Conservation (phyloP, 179 eudicot species). For the Silene noctiflora region DNA sequence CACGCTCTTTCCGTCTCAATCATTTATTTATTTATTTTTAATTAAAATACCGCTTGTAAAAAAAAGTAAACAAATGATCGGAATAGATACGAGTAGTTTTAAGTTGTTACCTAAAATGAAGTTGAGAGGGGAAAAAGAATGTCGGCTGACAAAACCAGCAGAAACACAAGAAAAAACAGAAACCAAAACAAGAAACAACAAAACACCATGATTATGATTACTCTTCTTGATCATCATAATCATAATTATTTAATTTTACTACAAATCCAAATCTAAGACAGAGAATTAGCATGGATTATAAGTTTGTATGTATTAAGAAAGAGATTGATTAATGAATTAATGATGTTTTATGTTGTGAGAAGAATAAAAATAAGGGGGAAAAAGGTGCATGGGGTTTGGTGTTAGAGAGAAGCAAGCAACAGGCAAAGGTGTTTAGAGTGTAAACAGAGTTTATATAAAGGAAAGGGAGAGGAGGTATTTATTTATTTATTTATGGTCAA, state of each 20-base stretch:
- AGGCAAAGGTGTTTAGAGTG: background rate
- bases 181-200: slow-evolving; percentile 11
- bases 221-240: background rate
- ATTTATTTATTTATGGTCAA: no score
- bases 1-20: no score
- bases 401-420: background rate
- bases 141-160: slow-evolving; percentile 26
- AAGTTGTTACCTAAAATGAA: slow-evolving; percentile 27
- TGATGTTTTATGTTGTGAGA: background rate
- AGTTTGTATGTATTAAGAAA: background rate
- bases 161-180: slow-evolving; percentile 15
- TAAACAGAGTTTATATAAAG: slow-evolving; percentile 1
- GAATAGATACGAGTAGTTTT: background rate
- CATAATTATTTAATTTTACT: background rate
- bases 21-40: no score
- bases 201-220: background rate
- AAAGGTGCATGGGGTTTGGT: background rate
- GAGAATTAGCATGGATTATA: background rate
- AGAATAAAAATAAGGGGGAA: no score
- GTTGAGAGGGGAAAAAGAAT: slow-evolving; percentile 29
- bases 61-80: no score
- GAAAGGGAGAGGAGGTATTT: background rate
- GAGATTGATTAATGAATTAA: background rate
- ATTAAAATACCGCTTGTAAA: no score
- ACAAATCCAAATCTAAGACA: background rate